phyloP scores from a whole-genome alignment of 2,329 filamentous ascomycete genomes.

The Cladosporium sphaerospermum region DNA sequence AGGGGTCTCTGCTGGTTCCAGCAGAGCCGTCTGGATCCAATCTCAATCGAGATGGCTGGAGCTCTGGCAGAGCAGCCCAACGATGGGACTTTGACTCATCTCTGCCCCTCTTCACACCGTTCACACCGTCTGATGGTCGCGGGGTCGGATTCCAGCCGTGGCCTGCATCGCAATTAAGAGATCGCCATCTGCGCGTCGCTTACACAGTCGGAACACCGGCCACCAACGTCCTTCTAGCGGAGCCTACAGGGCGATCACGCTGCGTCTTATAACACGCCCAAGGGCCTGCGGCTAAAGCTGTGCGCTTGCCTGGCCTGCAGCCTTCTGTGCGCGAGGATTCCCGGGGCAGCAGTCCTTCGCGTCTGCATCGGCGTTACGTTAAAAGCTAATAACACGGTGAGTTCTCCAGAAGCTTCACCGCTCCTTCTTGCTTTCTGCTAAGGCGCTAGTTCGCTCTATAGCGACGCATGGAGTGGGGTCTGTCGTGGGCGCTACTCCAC shows the following conservation, averaged over 20 bases:
- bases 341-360: slow-evolving; percentile 1
- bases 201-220: background rate
- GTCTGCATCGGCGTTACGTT: background rate
- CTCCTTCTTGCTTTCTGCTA: slow-evolving; percentile 11
- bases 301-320: background rate
- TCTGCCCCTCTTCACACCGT: background rate
- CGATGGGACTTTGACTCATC: slow-evolving; percentile 9
- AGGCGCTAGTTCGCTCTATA: slow-evolving; percentile 8
- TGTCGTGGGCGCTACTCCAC: slow-evolving; percentile 10
- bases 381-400: slow-evolving; percentile 8
- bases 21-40: slow-evolving; percentile 10
- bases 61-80: slow-evolving; percentile 7
- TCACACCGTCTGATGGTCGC: background rate
- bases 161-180: too few relatives aligned
- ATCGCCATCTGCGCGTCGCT: too few relatives aligned
- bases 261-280: background rate
- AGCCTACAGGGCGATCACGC: background rate
- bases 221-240: background rate
- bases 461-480: slow-evolving; percentile 8
- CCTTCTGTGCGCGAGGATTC: background rate
- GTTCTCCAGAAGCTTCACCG: slow-evolving; percentile 11
- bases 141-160: background rate
- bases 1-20: slow-evolving; percentile 11
- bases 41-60: slow-evolving; percentile 8
- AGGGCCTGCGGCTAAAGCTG: background rate